A percentile compares a stretch with the other conserved stretches of the same genome.
These are phyloP conservation scores for Citrus hindsii DNA, from an alignment of 345 rosid species.

Conservation along the genomic window DNA sequence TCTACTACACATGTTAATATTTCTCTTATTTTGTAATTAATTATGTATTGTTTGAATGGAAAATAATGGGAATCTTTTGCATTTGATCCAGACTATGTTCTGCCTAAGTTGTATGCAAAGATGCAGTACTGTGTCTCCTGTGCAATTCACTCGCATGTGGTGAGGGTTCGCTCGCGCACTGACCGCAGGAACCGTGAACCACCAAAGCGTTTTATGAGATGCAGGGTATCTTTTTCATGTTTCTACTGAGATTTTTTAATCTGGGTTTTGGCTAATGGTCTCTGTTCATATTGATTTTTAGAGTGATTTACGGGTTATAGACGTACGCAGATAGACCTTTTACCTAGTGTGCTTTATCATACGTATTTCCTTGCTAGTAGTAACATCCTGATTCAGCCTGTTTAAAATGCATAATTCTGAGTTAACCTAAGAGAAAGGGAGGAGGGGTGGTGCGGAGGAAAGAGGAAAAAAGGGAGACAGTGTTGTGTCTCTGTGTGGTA, in stretches of 20 bases:
- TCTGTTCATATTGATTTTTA: background rate
- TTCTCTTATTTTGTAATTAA: too few relatives aligned
- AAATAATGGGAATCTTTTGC: background rate
- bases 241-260: too few relatives aligned
- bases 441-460: too few relatives aligned
- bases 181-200: constrained; percentile 79
- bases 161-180: constrained; percentile 82
- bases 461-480: too few relatives aligned
- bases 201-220: constrained; percentile 75
- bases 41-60: background rate
- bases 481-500: background rate
- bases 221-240: constrained; percentile 44
- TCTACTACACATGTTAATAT: background rate
- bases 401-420: background rate
- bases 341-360: background rate
- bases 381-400: too few relatives aligned
- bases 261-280: background rate
- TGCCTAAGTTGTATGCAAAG: constrained; percentile 80
- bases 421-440: background rate
- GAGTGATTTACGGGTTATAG: background rate
- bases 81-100: constrained; percentile 47
- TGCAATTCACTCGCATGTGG: constrained; percentile 96
- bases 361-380: background rate
- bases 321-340: background rate
- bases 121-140: constrained; percentile 92